Base-by-base conservation (phyloP, 2,329 filamentous ascomycete species). In the Thermothelomyces thermophilus region DNA sequence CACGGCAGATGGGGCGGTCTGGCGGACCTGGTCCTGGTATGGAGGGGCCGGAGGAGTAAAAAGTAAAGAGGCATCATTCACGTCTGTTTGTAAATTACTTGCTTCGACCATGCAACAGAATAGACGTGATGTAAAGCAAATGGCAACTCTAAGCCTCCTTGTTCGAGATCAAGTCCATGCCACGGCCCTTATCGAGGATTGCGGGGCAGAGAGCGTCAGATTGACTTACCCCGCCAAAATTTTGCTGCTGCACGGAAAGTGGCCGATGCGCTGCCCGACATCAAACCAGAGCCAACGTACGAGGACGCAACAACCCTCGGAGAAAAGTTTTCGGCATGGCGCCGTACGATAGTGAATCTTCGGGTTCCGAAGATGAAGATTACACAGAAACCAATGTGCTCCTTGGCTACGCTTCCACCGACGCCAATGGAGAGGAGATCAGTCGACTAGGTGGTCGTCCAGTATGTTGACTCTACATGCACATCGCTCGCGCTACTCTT, bases 361-460 rank as follows among this genome's bases (percentile, higher is more conserved):
- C 87, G 0, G 82, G 75, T 24, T 86, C 80, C 37, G 83, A 82
- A 50, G 76, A 82, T 13, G 78, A 80, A 5, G 77, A 82, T 41
- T 89, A 82, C 54, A 85, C 83, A 16, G 84, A 88, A 66, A 97
- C 93, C 6, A 88, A 86, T 58, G 90, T 96, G 2, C 79, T 96
- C 1, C 77, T 98, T 11, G 93, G 93, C 4, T 98, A 95, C 66
- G 87, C 89, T 3, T 86, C 87, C 1, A 82, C 83, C 64, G 87
- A 95, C 48, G 72, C 82, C 13, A 85, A 83, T 48, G 84, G 88
- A 56, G 91, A 98, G 66, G 78, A 80, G 11, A 84, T 95, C 63
- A 96, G 88, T 67, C 87, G 91, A 58, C 74, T 98, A 10, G 93
- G 93, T 58, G 93, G 93, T 48, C 77, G 74, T 61, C 89, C 93